Evolutionary conservation across 2,329 filamentous ascomycete species (phyloP).

Genomic region (Pseudocercospora pini-densiflorae): DNA sequence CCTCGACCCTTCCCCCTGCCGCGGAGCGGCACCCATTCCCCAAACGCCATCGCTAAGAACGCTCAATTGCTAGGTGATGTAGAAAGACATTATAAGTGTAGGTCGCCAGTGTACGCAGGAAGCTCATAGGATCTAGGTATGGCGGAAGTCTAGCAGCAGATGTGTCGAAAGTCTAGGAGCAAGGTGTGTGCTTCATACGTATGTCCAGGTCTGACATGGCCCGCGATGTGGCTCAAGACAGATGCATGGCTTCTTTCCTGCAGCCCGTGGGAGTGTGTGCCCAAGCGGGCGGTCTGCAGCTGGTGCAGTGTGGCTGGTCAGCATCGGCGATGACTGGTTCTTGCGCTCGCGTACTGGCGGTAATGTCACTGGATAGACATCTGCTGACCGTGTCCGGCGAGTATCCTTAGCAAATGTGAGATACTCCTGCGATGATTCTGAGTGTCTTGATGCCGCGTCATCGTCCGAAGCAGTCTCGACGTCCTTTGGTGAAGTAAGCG

Average conservation of each 20-base stretch:
- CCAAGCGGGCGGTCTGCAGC: neutral
- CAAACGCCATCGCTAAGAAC: neutral
- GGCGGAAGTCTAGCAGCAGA: neutral
- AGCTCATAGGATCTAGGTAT: neutral
- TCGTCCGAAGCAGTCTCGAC: neutral
- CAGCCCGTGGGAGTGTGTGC: neutral
- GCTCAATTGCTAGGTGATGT: neutral
- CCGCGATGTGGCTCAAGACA: neutral
- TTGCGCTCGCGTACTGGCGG: neutral
- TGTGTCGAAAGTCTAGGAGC: neutral
- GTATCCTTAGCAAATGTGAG: neutral
- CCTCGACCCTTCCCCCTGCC: neutral
- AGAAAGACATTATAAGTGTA: slow-evolving; percentile 2
- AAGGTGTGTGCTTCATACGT: neutral
- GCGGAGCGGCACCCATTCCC: neutral
- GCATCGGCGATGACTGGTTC: neutral
- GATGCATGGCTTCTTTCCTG: neutral
- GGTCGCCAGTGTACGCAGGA: neutral
- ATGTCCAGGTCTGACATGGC: neutral
- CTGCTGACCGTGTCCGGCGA: neutral
- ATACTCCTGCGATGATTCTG: neutral
- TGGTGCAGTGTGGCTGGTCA: neutral
- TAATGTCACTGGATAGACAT: neutral
- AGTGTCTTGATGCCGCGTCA: neutral
- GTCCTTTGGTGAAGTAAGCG: neutral